phyloP scores from a whole-genome alignment of 164 flowering plant species.

The Cinnamomum chago region DNA sequence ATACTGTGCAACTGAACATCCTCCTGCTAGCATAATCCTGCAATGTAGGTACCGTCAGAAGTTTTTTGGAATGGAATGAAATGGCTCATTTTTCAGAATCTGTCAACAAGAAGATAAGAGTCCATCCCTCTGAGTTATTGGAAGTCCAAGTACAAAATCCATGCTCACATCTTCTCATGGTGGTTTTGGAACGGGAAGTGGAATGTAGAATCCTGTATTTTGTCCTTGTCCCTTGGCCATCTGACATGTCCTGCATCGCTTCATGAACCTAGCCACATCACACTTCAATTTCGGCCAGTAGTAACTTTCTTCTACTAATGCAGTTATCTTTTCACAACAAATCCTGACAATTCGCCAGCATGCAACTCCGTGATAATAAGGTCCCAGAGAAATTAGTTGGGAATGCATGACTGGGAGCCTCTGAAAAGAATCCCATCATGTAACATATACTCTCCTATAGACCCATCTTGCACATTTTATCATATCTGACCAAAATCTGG shows the following conservation, averaged over 20 bases:
- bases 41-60: neutral
- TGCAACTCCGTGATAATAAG: neutral
- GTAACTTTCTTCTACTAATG: too few relatives aligned
- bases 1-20: neutral
- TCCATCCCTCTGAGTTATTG: too few relatives aligned
- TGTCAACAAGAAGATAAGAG: neutral
- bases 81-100: neutral
- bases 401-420: neutral
- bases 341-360: neutral
- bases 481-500: neutral
- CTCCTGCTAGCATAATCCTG: neutral
- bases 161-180: neutral
- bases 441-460: neutral
- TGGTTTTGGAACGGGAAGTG: neutral
- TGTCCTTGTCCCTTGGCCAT: neutral
- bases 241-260: neutral
- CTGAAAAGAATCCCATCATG: neutral
- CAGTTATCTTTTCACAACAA: too few relatives aligned
- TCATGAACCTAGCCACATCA: neutral
- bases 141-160: too few relatives aligned
- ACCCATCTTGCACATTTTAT: neutral
- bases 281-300: neutral
- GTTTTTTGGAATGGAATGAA: neutral
- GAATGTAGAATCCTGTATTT: neutral
- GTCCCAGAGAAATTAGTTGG: neutral